Conservation (phyloP, 2,329 filamentous ascomycete genomes). For the Venturia pyrina region DNA sequence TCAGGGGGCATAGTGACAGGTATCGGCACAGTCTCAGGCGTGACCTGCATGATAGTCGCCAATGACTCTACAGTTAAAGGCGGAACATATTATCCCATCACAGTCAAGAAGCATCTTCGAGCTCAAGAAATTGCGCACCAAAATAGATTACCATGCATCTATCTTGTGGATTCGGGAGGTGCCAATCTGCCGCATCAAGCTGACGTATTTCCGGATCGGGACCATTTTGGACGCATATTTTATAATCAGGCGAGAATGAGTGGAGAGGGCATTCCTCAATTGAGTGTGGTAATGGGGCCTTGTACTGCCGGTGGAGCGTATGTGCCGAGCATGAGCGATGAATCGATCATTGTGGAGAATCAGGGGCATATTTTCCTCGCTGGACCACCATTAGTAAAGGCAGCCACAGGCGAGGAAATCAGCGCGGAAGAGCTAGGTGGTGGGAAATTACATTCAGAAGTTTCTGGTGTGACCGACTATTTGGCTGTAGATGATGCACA, state of each 20-base stretch:
- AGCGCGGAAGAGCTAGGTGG: slow-evolving; percentile 85
- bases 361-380: slow-evolving; percentile 98
- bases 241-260: slow-evolving; percentile 81
- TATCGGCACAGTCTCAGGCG: slow-evolving; percentile 79
- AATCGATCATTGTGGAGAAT: slow-evolving; percentile 90
- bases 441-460: slow-evolving; percentile 77
- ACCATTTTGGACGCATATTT: slow-evolving; percentile 96
- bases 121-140: slow-evolving; percentile 86
- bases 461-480: slow-evolving; percentile 92
- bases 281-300: slow-evolving; percentile 92
- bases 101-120: slow-evolving; percentile 91
- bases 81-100: slow-evolving; percentile 93
- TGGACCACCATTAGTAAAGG: slow-evolving; percentile 88
- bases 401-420: slow-evolving; percentile 87
- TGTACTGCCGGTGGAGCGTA: slow-evolving; percentile 95
- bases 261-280: slow-evolving; percentile 75
- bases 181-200: slow-evolving; percentile 92
- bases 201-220: slow-evolving; percentile 87
- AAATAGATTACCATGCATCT: slow-evolving; percentile 77
- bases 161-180: slow-evolving; percentile 90
- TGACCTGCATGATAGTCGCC: slow-evolving; percentile 84
- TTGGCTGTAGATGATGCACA: slow-evolving; percentile 91
- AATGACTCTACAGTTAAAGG: slow-evolving; percentile 98
- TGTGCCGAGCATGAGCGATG: slow-evolving; percentile 94
- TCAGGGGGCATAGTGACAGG: slow-evolving; percentile 89